These are phyloP conservation scores for Leccinellum luteum DNA, from an alignment of 768 basidiomycete species.

Conservation along the genomic window DNA sequence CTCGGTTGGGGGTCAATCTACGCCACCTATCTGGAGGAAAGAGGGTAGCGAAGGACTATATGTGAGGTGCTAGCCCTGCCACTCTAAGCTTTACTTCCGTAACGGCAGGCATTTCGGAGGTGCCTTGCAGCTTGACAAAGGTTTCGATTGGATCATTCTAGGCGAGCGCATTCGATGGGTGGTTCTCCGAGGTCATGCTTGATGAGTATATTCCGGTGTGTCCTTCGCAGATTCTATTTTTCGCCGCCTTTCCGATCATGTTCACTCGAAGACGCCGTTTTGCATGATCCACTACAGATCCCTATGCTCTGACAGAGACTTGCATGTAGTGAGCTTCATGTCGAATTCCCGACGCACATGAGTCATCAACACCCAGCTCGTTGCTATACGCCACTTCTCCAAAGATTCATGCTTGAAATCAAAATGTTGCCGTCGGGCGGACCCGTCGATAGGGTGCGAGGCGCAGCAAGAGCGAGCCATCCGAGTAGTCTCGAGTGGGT, in stretches of 20 bases:
- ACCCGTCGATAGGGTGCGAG: too few relatives aligned
- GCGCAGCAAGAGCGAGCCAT: too few relatives aligned
- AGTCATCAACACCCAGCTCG: too few relatives aligned
- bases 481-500: too few relatives aligned
- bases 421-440: too few relatives aligned
- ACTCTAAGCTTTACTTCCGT: background rate
- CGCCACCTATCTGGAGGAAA: slow-evolving; percentile 3
- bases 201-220: background rate
- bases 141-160: background rate
- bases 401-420: too few relatives aligned
- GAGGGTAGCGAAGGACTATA: background rate
- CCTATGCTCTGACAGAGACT: background rate
- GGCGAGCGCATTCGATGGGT: background rate
- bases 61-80: background rate
- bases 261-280: slow-evolving; percentile 7
- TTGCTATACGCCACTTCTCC: too few relatives aligned
- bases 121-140: background rate
- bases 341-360: background rate
- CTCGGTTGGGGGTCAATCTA: slow-evolving; percentile 8
- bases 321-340: background rate
- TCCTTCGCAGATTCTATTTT: slow-evolving; percentile 4
- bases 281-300: background rate
- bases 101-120: background rate
- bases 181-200: slow-evolving; percentile 9
- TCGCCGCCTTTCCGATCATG: slow-evolving; percentile 11